Conservation (phyloP, 2,329 filamentous ascomycete genomes). For the Talaromyces pinophilus region DNA sequence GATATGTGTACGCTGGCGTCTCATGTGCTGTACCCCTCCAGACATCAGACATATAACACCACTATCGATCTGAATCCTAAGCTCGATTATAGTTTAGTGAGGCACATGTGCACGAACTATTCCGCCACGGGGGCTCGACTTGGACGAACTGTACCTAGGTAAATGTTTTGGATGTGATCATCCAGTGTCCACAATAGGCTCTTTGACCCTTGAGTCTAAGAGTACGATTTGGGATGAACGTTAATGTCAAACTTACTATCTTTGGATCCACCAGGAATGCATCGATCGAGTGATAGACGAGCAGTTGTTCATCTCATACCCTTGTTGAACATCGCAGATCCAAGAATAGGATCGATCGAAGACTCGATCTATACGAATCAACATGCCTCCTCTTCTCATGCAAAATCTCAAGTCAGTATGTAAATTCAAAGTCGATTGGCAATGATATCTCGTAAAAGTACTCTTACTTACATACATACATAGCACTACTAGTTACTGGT, state of each 20-base stretch:
- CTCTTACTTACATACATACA: neutral
- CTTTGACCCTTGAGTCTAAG: neutral
- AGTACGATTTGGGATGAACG: neutral
- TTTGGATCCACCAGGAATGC: neutral
- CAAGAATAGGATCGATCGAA: neutral
- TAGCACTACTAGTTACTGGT: no score
- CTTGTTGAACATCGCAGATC: neutral
- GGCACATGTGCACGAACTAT: neutral
- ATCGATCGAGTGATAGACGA: neutral
- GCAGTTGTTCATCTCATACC: neutral
- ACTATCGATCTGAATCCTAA: neutral
- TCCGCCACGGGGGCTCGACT: constrained; percentile 1
- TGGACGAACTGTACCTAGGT: neutral
- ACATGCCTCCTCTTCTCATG: neutral
- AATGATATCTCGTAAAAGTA: neutral
- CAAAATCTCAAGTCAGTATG: neutral
- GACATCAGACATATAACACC: neutral
- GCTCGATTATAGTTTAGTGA: neutral
- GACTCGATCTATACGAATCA: neutral
- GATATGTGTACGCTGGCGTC: neutral
- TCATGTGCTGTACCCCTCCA: constrained; percentile 10
- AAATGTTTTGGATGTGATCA: neutral
- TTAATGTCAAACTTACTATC: neutral
- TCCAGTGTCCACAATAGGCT: neutral
- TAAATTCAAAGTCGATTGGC: neutral